Percentiles rank a stretch among this genome's conserved stretches.
Evolutionary conservation across 2,329 filamentous ascomycete species (phyloP).

Genomic region (Massarina eburnea): DNA sequence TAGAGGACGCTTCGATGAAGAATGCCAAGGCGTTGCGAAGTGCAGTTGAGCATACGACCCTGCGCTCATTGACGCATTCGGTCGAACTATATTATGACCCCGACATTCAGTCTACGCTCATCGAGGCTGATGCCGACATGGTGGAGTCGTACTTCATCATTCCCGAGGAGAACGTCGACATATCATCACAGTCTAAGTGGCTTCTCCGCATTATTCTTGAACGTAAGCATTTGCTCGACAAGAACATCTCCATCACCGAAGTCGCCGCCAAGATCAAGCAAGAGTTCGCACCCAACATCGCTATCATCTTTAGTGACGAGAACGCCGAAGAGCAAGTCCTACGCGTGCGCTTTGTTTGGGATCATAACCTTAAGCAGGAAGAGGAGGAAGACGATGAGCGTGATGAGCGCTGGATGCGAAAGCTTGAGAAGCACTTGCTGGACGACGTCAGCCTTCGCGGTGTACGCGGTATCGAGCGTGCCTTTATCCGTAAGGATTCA

Average conservation of each 20-base stretch:
- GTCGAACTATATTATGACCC: slow-evolving; percentile 99
- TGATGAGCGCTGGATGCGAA: slow-evolving; percentile 77
- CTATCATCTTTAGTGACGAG: slow-evolving; percentile 96
- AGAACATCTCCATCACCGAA: slow-evolving; percentile 86
- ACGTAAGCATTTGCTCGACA: slow-evolving; percentile 92
- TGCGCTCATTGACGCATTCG: slow-evolving; percentile 85
- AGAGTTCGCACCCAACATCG: slow-evolving; percentile 73
- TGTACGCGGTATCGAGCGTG: slow-evolving; percentile 83
- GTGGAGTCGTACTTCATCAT: slow-evolving; percentile 97
- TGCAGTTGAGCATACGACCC: slow-evolving; percentile 88
- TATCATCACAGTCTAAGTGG: slow-evolving; percentile 81
- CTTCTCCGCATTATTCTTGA: slow-evolving; percentile 90
- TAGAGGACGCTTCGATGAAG: slow-evolving; percentile 64
- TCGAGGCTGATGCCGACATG: slow-evolving; percentile 87
- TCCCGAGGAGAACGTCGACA: slow-evolving; percentile 69
- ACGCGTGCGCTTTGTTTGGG: slow-evolving; percentile 78
- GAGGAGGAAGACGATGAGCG: slow-evolving; percentile 78
- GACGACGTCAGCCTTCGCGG: slow-evolving; percentile 90
- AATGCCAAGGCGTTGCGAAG: slow-evolving; percentile 84
- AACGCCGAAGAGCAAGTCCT: slow-evolving; percentile 95
- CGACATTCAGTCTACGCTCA: slow-evolving; percentile 80
- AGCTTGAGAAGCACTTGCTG: slow-evolving; percentile 82
- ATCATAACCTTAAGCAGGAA: slow-evolving; percentile 59
- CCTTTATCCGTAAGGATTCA: slow-evolving; percentile 72
- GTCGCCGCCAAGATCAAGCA: slow-evolving; percentile 89